Conservation (phyloP, 768 basidiomycete species). For the Tricholoma sp. region DNA sequence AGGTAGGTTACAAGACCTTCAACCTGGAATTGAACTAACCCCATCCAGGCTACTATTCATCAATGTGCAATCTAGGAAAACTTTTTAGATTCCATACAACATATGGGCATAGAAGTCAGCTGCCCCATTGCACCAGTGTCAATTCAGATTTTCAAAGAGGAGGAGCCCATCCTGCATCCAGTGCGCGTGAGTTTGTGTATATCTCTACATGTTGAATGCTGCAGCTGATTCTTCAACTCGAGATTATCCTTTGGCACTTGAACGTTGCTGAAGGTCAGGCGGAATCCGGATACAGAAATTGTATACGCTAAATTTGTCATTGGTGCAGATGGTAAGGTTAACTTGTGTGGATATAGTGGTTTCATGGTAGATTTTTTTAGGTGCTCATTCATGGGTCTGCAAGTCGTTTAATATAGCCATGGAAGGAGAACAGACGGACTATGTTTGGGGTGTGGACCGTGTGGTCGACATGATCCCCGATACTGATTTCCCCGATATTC, state of each 20-base stretch:
- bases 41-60: conserved; percentile 46
- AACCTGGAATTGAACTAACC: neutral
- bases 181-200: conserved; percentile 27
- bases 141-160: conserved; percentile 40
- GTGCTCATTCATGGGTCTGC: conserved; percentile 82
- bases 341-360: neutral
- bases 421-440: conserved; percentile 76
- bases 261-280: conserved; percentile 27
- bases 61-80: conserved; percentile 61
- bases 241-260: conserved; percentile 44
- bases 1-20: conserved; percentile 33
- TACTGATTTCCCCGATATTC: conserved; percentile 77
- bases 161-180: conserved; percentile 33
- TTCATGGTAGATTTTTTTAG: conserved; percentile 26
- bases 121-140: conserved; percentile 46
- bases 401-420: conserved; percentile 59
- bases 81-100: conserved; percentile 51
- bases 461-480: conserved; percentile 67
- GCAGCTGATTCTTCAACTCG: neutral
- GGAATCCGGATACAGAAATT: conserved; percentile 47
- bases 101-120: conserved; percentile 42
- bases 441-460: conserved; percentile 81
- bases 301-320: conserved; percentile 72
- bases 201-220: neutral
- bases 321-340: conserved; percentile 60